Evolutionary conservation across 2,329 filamentous ascomycete species (phyloP), one percentile per base, ranked within the genome.

Genomic region (Aspergillus uvarum): DNA sequence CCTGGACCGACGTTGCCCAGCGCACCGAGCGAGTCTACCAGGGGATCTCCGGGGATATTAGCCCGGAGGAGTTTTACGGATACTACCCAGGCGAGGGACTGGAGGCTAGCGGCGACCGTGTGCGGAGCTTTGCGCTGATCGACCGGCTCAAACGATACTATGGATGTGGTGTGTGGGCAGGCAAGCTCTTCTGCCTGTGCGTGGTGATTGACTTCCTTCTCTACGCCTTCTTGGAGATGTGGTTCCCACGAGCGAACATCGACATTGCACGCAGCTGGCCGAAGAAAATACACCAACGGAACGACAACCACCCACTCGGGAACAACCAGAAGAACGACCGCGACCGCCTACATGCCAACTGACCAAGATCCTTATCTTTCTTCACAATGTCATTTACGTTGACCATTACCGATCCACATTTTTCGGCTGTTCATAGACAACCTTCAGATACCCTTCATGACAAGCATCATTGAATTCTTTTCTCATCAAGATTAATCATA

Each of bases 121-220:
- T 92, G 8, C 90, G 91, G 68, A 94, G 91, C 68, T 96, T 96
- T 72, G 91, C 94, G 5, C 84, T 99, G 49, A 97, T 99, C 64
- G 95, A 99, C 73, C 86, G 95, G 21, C 79, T 99, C 21, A 99
- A 99, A 78, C 83, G 95, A 60, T 99, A 99, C 76, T 99, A 97
- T 71, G 95, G 95, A 8, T 99, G 96, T 72, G 95, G 95, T 35
- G 94, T 98, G 53, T 99, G 95, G 95, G 95, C 95, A 0, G 95
- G 95, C 38, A 99, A 99, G 77, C 81, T 99, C 8, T 99, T 99
- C 71, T 97, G 95, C 70, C 81, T 99, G 1, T 97, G 94, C 65
- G 93, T 93, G 11, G 87, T 98, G 59, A 89, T 99, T 54, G 95
- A 99, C 76, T 99, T 96, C 70, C 78, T 99, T 52, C 84, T 99